These are phyloP conservation scores for Colletotrichum sp. DNA, from an alignment of 2,329 filamentous ascomycete genomes.

Conservation along the genomic window DNA sequence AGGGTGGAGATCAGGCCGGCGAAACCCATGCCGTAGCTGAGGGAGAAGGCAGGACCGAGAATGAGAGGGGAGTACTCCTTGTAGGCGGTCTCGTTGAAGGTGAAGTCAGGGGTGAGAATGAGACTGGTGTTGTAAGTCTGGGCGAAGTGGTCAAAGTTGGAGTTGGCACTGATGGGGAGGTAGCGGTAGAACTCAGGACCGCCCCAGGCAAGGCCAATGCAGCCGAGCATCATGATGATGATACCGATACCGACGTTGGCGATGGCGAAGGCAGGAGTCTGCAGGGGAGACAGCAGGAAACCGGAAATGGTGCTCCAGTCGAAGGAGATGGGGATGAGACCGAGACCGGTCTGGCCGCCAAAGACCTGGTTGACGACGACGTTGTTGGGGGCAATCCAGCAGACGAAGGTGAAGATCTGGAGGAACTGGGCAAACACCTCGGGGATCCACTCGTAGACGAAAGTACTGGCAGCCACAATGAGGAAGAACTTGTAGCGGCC, in stretches of 20 bases:
- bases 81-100: conserved; percentile 66
- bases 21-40: conserved; percentile 63
- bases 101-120: conserved; percentile 59
- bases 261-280: conserved; percentile 61
- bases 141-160: conserved; percentile 67
- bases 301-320: conserved; percentile 55
- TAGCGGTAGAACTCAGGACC: conserved; percentile 50
- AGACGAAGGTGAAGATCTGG: conserved; percentile 61
- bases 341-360: conserved; percentile 62
- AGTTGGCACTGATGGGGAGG: conserved; percentile 54
- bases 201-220: conserved; percentile 55
- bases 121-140: conserved; percentile 61
- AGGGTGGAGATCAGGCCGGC: conserved; percentile 59
- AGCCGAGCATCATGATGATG: conserved; percentile 55
- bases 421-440: conserved; percentile 24
- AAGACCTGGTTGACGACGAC: conserved; percentile 68
- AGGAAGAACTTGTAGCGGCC: conserved; percentile 70
- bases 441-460: conserved; percentile 40
- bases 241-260: conserved; percentile 59
- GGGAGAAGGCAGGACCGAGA: conserved; percentile 58
- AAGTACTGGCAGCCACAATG: conserved; percentile 56
- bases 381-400: conserved; percentile 66
- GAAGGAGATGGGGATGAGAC: conserved; percentile 66
- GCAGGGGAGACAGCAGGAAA: conserved; percentile 53
- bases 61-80: conserved; percentile 60